Conservation (phyloP, 805 yeast genomes). For the Dipodascus albidus region DNA sequence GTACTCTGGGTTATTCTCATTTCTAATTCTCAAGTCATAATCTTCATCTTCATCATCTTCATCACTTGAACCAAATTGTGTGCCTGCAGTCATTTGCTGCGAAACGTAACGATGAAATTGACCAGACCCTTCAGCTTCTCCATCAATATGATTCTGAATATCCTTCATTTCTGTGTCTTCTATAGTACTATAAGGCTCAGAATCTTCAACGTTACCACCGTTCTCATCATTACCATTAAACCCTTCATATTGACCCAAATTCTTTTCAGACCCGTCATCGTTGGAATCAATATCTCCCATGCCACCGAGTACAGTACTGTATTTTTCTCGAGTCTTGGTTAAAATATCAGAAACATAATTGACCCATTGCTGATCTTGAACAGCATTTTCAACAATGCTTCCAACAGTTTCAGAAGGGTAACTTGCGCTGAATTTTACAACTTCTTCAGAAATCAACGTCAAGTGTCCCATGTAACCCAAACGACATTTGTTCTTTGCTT, state of each 20-base stretch:
- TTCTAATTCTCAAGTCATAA: conserved; percentile 10
- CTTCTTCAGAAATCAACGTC: conserved; percentile 88
- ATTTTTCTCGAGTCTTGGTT: conserved; percentile 84
- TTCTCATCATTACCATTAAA: conserved; percentile 25
- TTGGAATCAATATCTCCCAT: conserved; percentile 29
- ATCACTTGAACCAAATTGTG: conserved; percentile 40
- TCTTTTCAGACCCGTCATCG: conserved; percentile 27
- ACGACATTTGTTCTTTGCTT: conserved; percentile 48
- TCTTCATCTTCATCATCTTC: conserved; percentile 46
- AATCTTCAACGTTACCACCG: conserved; percentile 21
- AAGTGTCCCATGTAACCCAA: conserved; percentile 97
- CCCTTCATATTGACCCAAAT: conserved; percentile 21
- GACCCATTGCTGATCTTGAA: conserved; percentile 53
- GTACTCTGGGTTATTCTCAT: background rate
- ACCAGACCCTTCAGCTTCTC: conserved; percentile 28
- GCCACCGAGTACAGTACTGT: conserved; percentile 91
- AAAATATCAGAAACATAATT: conserved; percentile 72
- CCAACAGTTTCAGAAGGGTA: conserved; percentile 51
- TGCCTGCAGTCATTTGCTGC: conserved; percentile 53
- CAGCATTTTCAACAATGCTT: conserved; percentile 38
- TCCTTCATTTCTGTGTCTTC: conserved; percentile 15
- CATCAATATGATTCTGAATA: conserved; percentile 17
- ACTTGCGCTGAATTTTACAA: conserved; percentile 68
- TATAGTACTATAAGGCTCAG: conserved; percentile 8
- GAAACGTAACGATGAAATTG: conserved; percentile 67